phyloP scores from a whole-genome alignment of 192 early-diverging fungal genomes.

The Rhizophlyctis rosea region DNA sequence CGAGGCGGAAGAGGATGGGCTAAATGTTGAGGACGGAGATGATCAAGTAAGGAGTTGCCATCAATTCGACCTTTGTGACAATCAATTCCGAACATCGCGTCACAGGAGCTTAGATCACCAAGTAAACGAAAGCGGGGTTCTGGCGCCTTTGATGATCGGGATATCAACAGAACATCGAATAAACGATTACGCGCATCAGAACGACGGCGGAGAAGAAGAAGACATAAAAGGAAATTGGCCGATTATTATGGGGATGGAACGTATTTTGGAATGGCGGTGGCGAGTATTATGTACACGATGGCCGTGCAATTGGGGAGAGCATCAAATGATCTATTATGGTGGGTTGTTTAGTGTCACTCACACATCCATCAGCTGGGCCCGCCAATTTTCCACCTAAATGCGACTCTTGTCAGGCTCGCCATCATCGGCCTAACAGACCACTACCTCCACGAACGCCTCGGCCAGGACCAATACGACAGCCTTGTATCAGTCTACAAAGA shows the following conservation, averaged over 20 bases:
- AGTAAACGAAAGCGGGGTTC: too few species aligned
- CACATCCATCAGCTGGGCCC: background rate
- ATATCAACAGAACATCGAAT: too few species aligned
- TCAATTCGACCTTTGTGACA: too few species aligned
- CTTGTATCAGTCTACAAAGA: constrained; percentile 64
- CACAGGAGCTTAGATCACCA: too few species aligned
- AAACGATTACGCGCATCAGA: constrained; percentile 12
- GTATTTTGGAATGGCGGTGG: constrained; percentile 72
- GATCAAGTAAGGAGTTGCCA: background rate
- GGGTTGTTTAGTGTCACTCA: constrained; percentile 10
- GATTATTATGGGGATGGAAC: constrained; percentile 81
- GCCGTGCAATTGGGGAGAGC: constrained; percentile 70
- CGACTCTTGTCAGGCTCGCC: constrained; percentile 55
- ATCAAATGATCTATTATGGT: constrained; percentile 77
- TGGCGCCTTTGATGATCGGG: too few species aligned
- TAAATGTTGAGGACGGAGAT: constrained; percentile 19
- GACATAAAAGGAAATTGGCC: constrained; percentile 50
- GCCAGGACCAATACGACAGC: constrained; percentile 61
- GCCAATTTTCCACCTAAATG: background rate
- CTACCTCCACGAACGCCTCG: constrained; percentile 70
- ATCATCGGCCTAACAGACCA: constrained; percentile 80
- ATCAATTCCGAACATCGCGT: too few species aligned
- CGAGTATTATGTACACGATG: constrained; percentile 69
- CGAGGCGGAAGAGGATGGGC: constrained; percentile 33
- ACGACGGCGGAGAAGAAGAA: constrained; percentile 7